These are phyloP conservation scores for Musa troglodytarum DNA, from an alignment of 176 grass and related monocot species.

Conservation along the genomic window DNA sequence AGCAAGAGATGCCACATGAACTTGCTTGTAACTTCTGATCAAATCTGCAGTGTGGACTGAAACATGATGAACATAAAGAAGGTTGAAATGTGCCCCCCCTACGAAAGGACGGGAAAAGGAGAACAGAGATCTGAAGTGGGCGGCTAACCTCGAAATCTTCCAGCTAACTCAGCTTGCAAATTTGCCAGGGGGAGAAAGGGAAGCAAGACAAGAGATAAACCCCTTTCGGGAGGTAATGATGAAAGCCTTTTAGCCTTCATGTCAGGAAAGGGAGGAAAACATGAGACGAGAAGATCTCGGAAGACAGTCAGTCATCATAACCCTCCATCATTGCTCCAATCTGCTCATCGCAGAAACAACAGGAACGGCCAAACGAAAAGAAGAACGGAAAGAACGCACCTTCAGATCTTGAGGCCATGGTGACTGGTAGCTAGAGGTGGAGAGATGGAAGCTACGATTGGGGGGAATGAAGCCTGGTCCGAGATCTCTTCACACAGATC, in stretches of 20 bases:
- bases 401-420: no score
- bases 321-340: not conserved
- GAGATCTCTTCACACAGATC: slow-evolving; percentile 26
- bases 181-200: not conserved
- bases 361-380: not conserved
- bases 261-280: not conserved
- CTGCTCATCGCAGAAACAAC: not conserved
- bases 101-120: not conserved
- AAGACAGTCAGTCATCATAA: not conserved
- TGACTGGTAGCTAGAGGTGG: not conserved
- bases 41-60: not conserved
- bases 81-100: not conserved
- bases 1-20: no score
- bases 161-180: not conserved
- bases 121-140: not conserved
- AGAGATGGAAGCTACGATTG: slow-evolving; percentile 51
- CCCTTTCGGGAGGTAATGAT: not conserved
- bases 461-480: slow-evolving; percentile 99
- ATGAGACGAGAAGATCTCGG: not conserved
- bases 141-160: not conserved
- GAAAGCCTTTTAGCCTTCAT: not conserved
- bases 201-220: not conserved
- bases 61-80: not conserved
- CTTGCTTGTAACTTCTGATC: no score
- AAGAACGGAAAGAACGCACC: no score